phyloP scores from a whole-genome alignment of 2,329 filamentous ascomycete species.

The Trematosphaeria pertusa region DNA sequence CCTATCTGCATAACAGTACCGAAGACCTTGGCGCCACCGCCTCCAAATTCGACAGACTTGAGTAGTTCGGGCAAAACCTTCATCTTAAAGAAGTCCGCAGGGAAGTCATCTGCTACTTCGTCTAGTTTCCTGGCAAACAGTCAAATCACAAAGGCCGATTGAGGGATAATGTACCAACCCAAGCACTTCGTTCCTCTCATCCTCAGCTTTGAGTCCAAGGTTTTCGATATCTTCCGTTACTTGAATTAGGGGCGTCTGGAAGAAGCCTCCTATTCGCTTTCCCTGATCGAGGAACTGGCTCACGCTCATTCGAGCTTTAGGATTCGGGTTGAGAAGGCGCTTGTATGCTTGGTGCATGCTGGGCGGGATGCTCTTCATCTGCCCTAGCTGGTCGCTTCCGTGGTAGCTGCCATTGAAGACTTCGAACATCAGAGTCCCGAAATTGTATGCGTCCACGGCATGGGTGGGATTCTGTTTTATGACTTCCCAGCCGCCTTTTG shows the following conservation, averaged over 20 bases:
- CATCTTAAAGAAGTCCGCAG: slow-evolving; percentile 97
- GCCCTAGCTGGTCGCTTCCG: slow-evolving; percentile 79
- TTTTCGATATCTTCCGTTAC: slow-evolving; percentile 93
- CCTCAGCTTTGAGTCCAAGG: slow-evolving; percentile 83
- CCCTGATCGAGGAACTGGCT: slow-evolving; percentile 91
- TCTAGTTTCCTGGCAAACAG: slow-evolving; percentile 80
- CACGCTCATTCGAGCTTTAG: slow-evolving; percentile 85
- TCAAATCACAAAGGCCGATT: too few relatives aligned
- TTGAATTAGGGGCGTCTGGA: slow-evolving; percentile 90
- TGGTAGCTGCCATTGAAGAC: slow-evolving; percentile 87
- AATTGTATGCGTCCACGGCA: slow-evolving; percentile 86
- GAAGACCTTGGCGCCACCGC: slow-evolving; percentile 91
- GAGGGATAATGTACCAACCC: slow-evolving; percentile 59
- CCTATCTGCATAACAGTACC: slow-evolving; percentile 89
- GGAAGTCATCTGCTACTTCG: slow-evolving; percentile 88
- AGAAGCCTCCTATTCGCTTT: slow-evolving; percentile 80
- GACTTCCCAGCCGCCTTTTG: slow-evolving; percentile 86
- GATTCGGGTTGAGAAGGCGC: slow-evolving; percentile 84
- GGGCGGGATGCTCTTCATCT: slow-evolving; percentile 84
- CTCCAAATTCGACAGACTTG: slow-evolving; percentile 99
- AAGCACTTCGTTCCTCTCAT: slow-evolving; percentile 84
- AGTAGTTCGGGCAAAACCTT: slow-evolving; percentile 93
- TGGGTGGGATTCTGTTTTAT: slow-evolving; percentile 83
- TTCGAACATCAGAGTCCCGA: slow-evolving; percentile 84
- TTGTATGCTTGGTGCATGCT: slow-evolving; percentile 93